Conservation (phyloP, 805 yeast species). For the Teunomyces atbi region DNA sequence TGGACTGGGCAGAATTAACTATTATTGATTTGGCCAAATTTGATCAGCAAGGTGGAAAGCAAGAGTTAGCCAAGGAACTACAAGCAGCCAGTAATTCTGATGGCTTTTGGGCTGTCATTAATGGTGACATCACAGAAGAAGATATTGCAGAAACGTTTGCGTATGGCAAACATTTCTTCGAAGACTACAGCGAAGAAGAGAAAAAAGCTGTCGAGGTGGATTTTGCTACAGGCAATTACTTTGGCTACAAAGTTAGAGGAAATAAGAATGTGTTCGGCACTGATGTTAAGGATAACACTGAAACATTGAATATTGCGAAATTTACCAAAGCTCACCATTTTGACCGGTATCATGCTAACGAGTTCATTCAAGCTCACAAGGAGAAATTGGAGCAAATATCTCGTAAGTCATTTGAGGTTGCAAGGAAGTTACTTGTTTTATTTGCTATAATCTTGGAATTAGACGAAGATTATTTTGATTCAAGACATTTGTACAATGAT, state of each 20-base stretch:
- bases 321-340: slow-evolving; percentile 22
- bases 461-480: slow-evolving; percentile 31
- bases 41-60: slow-evolving; percentile 25
- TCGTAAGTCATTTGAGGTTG: slow-evolving; percentile 21
- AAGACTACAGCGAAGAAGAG: slow-evolving; percentile 24
- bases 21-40: slow-evolving; percentile 26
- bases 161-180: slow-evolving; percentile 27
- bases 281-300: slow-evolving; percentile 28
- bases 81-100: slow-evolving; percentile 26
- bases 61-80: slow-evolving; percentile 25
- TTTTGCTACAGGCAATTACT: slow-evolving; percentile 28
- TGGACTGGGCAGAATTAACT: slow-evolving; percentile 33
- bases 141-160: slow-evolving; percentile 26
- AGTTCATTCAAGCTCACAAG: slow-evolving; percentile 22
- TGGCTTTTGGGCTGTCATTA: slow-evolving; percentile 32
- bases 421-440: slow-evolving; percentile 22
- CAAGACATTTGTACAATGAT: slow-evolving; percentile 29
- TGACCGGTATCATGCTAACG: slow-evolving; percentile 17
- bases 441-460: slow-evolving; percentile 35
- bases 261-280: slow-evolving; percentile 30
- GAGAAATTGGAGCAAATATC: slow-evolving; percentile 21
- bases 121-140: slow-evolving; percentile 23
- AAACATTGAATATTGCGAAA: slow-evolving; percentile 32
- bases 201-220: slow-evolving; percentile 23
- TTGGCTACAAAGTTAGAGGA: slow-evolving; percentile 31